Base-by-base conservation (phyloP, 768 basidiomycete species). In the Cytidiella melzeri region DNA sequence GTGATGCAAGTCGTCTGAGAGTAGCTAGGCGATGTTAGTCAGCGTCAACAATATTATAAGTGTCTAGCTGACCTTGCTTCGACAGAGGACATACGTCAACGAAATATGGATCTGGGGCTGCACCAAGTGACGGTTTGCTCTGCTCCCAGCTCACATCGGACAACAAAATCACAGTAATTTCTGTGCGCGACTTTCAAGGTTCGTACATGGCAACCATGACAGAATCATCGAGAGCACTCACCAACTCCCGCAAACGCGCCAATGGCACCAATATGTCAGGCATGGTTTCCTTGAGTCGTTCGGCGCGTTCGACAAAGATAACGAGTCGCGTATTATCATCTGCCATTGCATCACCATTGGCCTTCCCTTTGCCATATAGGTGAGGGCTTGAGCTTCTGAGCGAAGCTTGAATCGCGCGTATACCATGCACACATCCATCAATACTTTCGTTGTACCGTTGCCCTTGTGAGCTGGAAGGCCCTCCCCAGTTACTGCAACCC, bases 121-220 rank as follows among this genome's bases (percentile, higher is more conserved):
- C 81, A 6, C 84, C 86, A 1, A 83, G 62, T 0, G 80, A 64
- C 1, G 86, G 87, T n/a, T 78, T 75, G 42, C 88, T 74, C 51
- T 86, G 79, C 45, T 82, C 78, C 88, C 89, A 91, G 12, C 73
- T 71, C 7, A 77, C 72, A 44, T 76, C 73, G 1, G 87, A 89
- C 15, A 86, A 58, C 43, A 88, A 73, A 4, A 90, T 67, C 0
- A 81, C 76, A 1, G 73, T 75, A 25, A 89, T 55, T 24, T 81
- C 76, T 7, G 84, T 63, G 46, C 69, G 73, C 12, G 84, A 67
- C 87, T 89, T 52, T 7, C 53, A 13, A 24, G 11, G 26, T 18
- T 36, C 47, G 45, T 28, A 15, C 30, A 21, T 26, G 23, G 34
- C 34, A 57, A 18, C 18, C 28, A 20, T 36, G 43, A 24, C 18